Evolutionary conservation across 257 asterid genomes (phyloP).

Genomic region (Salvia splendens): DNA sequence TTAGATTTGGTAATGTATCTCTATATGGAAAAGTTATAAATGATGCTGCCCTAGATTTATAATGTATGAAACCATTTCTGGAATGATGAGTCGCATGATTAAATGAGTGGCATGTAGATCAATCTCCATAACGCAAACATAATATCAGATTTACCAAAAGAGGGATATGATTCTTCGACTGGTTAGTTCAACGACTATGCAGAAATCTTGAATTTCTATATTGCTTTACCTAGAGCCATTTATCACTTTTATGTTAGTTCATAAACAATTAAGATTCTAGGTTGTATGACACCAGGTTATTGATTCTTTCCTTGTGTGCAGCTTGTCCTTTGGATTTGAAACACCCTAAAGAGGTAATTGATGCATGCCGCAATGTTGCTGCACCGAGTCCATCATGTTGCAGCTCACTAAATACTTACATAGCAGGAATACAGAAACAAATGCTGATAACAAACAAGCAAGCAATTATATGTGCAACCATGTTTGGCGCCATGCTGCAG

Average conservation of each 20-base stretch:
- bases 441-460: constrained; percentile 94
- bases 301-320: constrained; percentile 40
- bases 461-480: constrained; percentile 83
- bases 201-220: background rate
- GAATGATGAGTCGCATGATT: background rate
- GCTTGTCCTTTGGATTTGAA: constrained; percentile 91
- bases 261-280: background rate
- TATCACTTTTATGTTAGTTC: background rate
- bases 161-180: constrained; percentile 6
- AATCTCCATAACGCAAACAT: constrained; percentile 1
- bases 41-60: too few species aligned
- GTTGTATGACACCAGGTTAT: constrained; percentile 10
- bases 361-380: constrained; percentile 72
- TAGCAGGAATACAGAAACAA: constrained; percentile 74
- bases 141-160: background rate
- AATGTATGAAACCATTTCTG: too few species aligned
- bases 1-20: too few species aligned
- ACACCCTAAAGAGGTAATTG: constrained; percentile 76
- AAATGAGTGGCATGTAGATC: constrained; percentile 1
- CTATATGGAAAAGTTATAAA: too few species aligned
- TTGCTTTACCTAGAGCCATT: background rate
- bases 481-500: constrained; percentile 79
- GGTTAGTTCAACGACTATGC: background rate
- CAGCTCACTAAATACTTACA: constrained; percentile 70
- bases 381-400: constrained; percentile 92